Percentiles rank a stretch among this genome's conserved stretches.
phyloP scores from a whole-genome alignment of 768 basidiomycete species.

The Artomyces pyxidatus region DNA sequence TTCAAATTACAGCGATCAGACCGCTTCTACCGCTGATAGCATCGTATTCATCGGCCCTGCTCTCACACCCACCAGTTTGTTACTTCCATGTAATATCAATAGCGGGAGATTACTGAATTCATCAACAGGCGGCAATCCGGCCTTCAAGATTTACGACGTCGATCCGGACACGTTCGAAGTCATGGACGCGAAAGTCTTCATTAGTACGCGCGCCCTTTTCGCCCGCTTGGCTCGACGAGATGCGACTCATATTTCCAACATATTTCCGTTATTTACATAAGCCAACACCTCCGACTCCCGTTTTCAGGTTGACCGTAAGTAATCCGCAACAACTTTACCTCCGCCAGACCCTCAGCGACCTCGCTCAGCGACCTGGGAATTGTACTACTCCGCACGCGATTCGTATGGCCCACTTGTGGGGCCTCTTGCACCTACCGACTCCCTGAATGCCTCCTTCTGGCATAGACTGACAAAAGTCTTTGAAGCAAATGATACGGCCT shows the following conservation, averaged over 20 bases:
- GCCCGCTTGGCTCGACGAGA: no score
- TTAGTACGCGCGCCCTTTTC: no score
- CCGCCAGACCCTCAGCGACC: background rate
- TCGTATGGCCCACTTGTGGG: conserved; percentile 4
- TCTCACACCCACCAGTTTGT: conserved; percentile 47
- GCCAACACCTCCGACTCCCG: conserved; percentile 33
- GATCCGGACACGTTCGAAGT: conserved; percentile 62
- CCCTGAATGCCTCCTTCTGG: conserved; percentile 5
- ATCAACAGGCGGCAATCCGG: conserved; percentile 49
- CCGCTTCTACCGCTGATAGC: conserved; percentile 36
- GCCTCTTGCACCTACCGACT: background rate
- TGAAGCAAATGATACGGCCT: background rate
- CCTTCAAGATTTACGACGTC: conserved; percentile 53
- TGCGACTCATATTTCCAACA: background rate
- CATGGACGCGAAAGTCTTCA: conserved; percentile 47
- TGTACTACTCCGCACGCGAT: conserved; percentile 2
- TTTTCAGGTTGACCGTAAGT: conserved; percentile 41
- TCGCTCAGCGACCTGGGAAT: conserved; percentile 1
- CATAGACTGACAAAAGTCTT: conserved; percentile 1
- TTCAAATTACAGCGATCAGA: conserved; percentile 40
- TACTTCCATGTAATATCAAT: no score
- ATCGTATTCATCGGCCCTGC: conserved; percentile 47
- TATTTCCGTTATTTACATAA: background rate
- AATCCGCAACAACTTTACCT: conserved; percentile 34
- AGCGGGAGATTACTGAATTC: no score